Evolutionary conservation across 192 early-diverging fungal species (phyloP), one percentile per base, ranked within the genome.

Genomic region (Umbelopsis sp.): DNA sequence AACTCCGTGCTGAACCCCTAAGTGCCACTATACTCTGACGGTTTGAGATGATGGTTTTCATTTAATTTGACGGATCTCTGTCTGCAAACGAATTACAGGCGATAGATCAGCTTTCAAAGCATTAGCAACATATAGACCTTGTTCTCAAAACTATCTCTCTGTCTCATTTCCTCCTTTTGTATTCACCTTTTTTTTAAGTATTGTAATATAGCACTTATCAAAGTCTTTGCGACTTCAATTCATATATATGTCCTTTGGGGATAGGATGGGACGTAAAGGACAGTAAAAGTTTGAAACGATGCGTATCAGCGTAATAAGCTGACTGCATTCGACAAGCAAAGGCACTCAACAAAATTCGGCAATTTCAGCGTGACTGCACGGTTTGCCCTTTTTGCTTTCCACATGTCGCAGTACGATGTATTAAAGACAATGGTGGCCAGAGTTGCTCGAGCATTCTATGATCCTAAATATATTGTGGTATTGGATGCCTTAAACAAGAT

Each of bases 401-500:
- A n/a, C 56, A 62, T 62, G 56, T 62, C 56, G 4, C 56, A 62
- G 31, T 62, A 62, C 29, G 83, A 73, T 74, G 79, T 88, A 14
- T 84, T 91, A 14, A 84, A 85, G 52, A 74, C 81, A 34, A 83
- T 94, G 38, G 89, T 94, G 38, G 84, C 86, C 49, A 81, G 88
- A 66, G 92, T 94, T n/a, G 85, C 86, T n/a, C 85, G 96, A 45
- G 92, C 92, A 7, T 97, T 95, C 76, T 96, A 95, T 78, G 86
- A 92, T 72, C 87, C 88, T 25, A 81, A 84, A 43, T 88, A 89
- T 53, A 88, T 97, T 74, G 85, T 95, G 51, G 89, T 94, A 16
- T 79, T 97, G 68, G 94, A 96, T 84, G 84, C 90, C 50, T 88
- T 97, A 22, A 92, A 91, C 71, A 85, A 83, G 54, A 71, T 86